Percentiles rank a stretch among this genome's conserved stretches.
These are phyloP conservation scores for Arxiozyma slooffiae DNA, from an alignment of 1,139 yeast species.

Conservation along the genomic window DNA sequence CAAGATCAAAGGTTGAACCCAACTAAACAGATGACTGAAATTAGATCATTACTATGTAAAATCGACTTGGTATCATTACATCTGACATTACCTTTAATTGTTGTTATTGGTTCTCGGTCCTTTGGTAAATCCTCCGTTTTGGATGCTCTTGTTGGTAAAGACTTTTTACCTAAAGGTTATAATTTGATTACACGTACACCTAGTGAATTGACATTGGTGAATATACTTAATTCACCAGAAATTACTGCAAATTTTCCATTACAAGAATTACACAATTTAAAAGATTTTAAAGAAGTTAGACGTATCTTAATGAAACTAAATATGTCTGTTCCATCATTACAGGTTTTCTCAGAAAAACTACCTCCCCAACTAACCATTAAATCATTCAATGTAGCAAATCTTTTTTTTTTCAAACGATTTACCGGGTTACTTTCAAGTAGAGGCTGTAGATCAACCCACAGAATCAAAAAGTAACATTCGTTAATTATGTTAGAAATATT, in stretches of 20 bases:
- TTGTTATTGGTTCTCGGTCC: constrained; percentile 94
- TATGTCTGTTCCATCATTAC: constrained; percentile 79
- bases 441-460: constrained; percentile 90
- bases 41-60: constrained; percentile 64
- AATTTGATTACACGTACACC: constrained; percentile 97
- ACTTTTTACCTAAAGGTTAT: constrained; percentile 85
- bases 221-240: constrained; percentile 67
- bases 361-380: constrained; percentile 82
- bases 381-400: constrained; percentile 88
- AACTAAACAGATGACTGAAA: constrained; percentile 94
- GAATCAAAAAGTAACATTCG: constrained; percentile 73
- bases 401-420: constrained; percentile 85
- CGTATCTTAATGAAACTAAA: constrained; percentile 76
- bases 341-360: constrained; percentile 84
- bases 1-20: constrained; percentile 73
- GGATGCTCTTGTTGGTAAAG: constrained; percentile 90
- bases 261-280: constrained; percentile 65
- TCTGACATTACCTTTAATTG: constrained; percentile 82
- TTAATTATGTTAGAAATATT: constrained; percentile 69
- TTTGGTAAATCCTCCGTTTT: constrained; percentile 93
- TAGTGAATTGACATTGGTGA: constrained; percentile 81
- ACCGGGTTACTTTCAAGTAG: constrained; percentile 96
- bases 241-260: constrained; percentile 94
- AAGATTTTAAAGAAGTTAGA: constrained; percentile 83
- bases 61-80: constrained; percentile 68